These are phyloP conservation scores for Fraxinus nigra DNA, from an alignment of 305 asterid genomes.

Conservation along the genomic window DNA sequence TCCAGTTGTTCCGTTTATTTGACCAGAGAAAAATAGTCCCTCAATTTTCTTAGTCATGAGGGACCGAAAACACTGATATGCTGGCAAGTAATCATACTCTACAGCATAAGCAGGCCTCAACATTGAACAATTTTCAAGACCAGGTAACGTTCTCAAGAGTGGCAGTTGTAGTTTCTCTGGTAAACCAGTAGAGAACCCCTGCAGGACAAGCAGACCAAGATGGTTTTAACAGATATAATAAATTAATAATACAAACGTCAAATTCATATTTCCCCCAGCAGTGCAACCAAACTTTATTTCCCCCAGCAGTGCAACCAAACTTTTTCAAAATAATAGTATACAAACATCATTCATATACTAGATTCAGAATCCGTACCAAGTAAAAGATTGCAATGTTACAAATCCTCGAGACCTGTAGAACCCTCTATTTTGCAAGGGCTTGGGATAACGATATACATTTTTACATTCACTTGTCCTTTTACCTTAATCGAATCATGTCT, in stretches of 20 bases:
- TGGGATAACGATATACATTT: background rate
- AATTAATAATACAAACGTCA: background rate
- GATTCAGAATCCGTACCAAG: background rate
- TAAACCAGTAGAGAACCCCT: constrained; percentile 99
- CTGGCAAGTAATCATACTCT: constrained; percentile 97
- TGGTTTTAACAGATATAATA: constrained; percentile 3
- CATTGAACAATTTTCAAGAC: constrained; percentile 96
- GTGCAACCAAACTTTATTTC: background rate
- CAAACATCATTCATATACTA: background rate
- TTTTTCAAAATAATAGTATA: background rate
- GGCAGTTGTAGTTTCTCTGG: constrained; percentile 98
- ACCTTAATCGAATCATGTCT: background rate
- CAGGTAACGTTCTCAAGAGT: constrained; percentile 90
- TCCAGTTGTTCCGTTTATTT: constrained; percentile 98
- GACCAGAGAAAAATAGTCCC: constrained; percentile 99
- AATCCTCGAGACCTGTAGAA: background rate
- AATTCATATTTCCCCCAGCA: background rate
- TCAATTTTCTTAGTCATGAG: constrained; percentile 95
- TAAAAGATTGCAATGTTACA: background rate
- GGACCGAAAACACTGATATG: constrained; percentile 91
- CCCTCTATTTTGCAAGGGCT: background rate
- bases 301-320: background rate
- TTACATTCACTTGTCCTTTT: background rate
- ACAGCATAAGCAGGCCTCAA: constrained; percentile 99
- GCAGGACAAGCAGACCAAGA: constrained; percentile 22